Evolutionary conservation across 768 basidiomycete genomes (phyloP).

Genomic region (Antrodiella citrinella): DNA sequence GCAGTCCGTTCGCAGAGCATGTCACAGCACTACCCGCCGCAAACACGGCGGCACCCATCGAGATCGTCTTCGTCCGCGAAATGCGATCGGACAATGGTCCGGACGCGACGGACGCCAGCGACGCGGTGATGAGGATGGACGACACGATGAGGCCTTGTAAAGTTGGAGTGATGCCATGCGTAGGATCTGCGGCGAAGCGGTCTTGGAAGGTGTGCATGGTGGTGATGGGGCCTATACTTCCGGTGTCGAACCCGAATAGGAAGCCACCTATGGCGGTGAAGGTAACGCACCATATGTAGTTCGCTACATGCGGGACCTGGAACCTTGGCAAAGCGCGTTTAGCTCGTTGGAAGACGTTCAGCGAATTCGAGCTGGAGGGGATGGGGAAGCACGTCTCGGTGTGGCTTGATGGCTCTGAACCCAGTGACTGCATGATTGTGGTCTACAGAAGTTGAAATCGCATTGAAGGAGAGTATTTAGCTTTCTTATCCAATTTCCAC

Average conservation of each 20-base stretch:
- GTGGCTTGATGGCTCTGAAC: not conserved
- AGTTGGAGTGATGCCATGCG: constrained; percentile 25
- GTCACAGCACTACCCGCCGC: constrained; percentile 34
- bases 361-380: not conserved
- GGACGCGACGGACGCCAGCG: constrained; percentile 29
- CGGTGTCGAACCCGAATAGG: constrained; percentile 29
- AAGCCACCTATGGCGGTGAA: constrained; percentile 27
- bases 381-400: not conserved
- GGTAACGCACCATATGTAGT: constrained; percentile 23
- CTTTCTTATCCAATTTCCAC: too few relatives aligned
- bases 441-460: too few relatives aligned
- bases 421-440: too few relatives aligned
- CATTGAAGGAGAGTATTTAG: too few relatives aligned
- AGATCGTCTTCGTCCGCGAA: constrained; percentile 37
- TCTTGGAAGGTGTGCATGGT: constrained; percentile 37
- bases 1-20: constrained; percentile 26
- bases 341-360: not conserved
- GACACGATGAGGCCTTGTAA: constrained; percentile 37
- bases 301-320: constrained; percentile 6
- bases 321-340: not conserved
- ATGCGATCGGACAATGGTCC: constrained; percentile 39
- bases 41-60: constrained; percentile 34
- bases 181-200: constrained; percentile 21
- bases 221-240: constrained; percentile 35
- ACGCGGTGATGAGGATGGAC: constrained; percentile 34